Evolutionary conservation across 768 basidiomycete species (phyloP).

Genomic region (Lactarius psammicola): DNA sequence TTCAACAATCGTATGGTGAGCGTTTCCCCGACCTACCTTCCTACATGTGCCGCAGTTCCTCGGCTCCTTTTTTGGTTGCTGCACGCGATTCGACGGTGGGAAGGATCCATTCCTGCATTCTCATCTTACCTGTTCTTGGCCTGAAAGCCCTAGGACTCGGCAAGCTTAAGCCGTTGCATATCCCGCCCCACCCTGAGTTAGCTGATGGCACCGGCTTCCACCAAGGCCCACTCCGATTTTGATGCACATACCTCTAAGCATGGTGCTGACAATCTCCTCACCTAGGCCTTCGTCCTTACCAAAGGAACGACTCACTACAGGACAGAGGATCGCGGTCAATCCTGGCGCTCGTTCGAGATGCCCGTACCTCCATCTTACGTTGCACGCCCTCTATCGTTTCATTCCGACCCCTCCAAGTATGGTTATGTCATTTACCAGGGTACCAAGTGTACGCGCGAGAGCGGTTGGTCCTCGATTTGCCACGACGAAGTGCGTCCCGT

Average conservation of each 20-base stretch:
- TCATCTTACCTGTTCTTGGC: neutral
- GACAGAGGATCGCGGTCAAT: conserved; percentile 82
- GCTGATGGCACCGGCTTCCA: neutral
- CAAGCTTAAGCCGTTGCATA: neutral
- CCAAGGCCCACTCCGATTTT: neutral
- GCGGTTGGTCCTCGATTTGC: conserved; percentile 57
- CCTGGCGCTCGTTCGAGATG: conserved; percentile 81
- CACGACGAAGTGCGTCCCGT: conserved; percentile 62
- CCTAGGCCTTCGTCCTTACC: conserved; percentile 85
- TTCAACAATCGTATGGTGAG: conserved; percentile 54
- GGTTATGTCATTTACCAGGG: conserved; percentile 82
- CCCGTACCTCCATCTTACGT: conserved; percentile 58
- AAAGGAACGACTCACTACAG: conserved; percentile 76
- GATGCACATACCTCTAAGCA: neutral
- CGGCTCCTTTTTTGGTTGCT: neutral
- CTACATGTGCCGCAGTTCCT: neutral
- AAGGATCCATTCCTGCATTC: neutral
- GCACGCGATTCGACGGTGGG: too few species aligned
- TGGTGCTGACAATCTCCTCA: conserved; percentile 3
- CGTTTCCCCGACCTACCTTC: neutral
- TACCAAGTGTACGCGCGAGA: conserved; percentile 50
- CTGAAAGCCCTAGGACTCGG: neutral
- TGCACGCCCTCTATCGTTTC: conserved; percentile 76
- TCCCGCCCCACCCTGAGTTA: too few species aligned
- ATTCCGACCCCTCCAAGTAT: conserved; percentile 68